Percentiles rank a stretch among this genome's conserved stretches.
Evolutionary conservation across 352 stramenopile genomes (phyloP).

Genomic region (Globisporangium acanthophoron): DNA sequence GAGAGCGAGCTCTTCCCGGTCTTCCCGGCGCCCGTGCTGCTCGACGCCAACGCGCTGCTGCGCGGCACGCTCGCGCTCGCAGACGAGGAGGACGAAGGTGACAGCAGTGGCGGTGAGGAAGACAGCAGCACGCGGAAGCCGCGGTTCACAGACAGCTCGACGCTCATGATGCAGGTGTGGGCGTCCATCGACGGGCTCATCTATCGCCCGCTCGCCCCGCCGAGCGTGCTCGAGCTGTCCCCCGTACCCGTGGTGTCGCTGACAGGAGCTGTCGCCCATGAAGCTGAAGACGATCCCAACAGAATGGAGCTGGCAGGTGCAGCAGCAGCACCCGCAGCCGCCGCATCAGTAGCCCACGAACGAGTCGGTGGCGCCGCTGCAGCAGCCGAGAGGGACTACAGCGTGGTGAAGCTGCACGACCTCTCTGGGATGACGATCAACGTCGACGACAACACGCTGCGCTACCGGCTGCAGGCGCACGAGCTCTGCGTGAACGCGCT

Average conservation of each 20-base stretch:
- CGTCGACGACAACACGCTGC: slow-evolving; percentile 82
- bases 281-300: neutral
- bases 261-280: neutral
- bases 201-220: slow-evolving; percentile 68
- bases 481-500: slow-evolving; percentile 76
- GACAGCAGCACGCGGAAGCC: neutral
- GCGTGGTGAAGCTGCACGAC: slow-evolving; percentile 65
- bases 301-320: neutral
- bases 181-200: slow-evolving; percentile 76
- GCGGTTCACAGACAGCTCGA: slow-evolving; percentile 49
- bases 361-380: too few relatives aligned
- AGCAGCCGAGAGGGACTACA: slow-evolving; percentile 17
- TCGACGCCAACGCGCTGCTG: slow-evolving; percentile 75
- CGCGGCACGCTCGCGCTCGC: slow-evolving; percentile 54
- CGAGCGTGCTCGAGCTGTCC: slow-evolving; percentile 39
- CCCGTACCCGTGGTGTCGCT: neutral
- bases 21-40: slow-evolving; percentile 72
- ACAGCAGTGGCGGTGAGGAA: neutral
- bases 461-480: slow-evolving; percentile 49
- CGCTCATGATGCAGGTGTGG: slow-evolving; percentile 87
- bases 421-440: slow-evolving; percentile 82
- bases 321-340: slow-evolving; percentile 5
- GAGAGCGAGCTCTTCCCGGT: slow-evolving; percentile 83
- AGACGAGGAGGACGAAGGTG: slow-evolving; percentile 1
- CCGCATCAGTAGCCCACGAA: neutral